Conservation (phyloP, 2,329 filamentous ascomycete species). For the Xylaria sp. region DNA sequence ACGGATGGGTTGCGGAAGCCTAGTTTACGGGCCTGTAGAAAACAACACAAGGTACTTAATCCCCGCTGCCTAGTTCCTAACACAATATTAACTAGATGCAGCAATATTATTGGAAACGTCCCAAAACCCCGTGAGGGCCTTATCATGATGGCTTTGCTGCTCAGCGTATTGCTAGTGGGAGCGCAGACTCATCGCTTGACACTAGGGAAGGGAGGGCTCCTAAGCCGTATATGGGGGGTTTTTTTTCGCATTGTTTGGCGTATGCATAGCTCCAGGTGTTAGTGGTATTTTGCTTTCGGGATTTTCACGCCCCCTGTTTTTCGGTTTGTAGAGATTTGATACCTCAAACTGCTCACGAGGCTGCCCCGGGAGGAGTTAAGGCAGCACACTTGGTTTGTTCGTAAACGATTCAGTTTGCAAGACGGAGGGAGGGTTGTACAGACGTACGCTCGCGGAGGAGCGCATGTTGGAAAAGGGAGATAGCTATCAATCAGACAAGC, state of each 20-base stretch:
- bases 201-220: constrained; percentile 3
- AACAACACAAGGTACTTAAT: constrained; percentile 89
- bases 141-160: constrained; percentile 2
- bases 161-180: neutral
- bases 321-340: constrained; percentile 10
- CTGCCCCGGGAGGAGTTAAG: neutral
- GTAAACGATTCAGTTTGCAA: neutral
- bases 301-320: neutral
- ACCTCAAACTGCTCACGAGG: neutral
- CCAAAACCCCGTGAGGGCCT: constrained; percentile 64
- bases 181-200: neutral
- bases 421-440: constrained; percentile 14
- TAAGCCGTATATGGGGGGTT: constrained; percentile 19
- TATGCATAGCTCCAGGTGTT: constrained; percentile 41
- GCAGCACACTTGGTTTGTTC: constrained; percentile 5
- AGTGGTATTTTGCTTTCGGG: constrained; percentile 19
- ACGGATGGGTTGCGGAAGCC: constrained; percentile 89
- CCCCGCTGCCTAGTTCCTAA: constrained; percentile 29
- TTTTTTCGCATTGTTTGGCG: constrained; percentile 36
- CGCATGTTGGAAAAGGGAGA: constrained; percentile 13
- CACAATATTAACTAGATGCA: constrained; percentile 50
- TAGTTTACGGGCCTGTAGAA: constrained; percentile 87
- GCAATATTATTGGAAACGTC: constrained; percentile 79
- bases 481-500: neutral
- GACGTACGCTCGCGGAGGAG: constrained; percentile 11